Evolutionary conservation across 805 yeast species (phyloP).

Genomic region (Candida ponderosae): DNA sequence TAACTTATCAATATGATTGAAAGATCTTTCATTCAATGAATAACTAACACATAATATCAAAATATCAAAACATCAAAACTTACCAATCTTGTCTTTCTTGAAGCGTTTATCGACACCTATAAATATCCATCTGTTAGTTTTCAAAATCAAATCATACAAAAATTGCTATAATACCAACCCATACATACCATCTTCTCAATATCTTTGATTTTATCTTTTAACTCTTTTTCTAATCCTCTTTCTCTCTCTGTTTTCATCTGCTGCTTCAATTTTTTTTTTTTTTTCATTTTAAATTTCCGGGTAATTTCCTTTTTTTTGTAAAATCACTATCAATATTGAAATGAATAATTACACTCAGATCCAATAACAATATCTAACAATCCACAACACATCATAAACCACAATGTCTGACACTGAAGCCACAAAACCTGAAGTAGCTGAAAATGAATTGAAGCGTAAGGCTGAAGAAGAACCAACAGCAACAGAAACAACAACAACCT

Average conservation of each 20-base stretch:
- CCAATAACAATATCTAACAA: too few relatives aligned
- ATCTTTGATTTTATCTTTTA: too few relatives aligned
- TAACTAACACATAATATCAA: too few relatives aligned
- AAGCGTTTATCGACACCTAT: constrained; percentile 15
- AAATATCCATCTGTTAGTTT: not conserved
- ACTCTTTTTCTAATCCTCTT: too few relatives aligned
- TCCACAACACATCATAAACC: not conserved
- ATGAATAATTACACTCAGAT: not conserved
- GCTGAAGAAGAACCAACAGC: constrained; percentile 1
- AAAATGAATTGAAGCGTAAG: constrained; percentile 1
- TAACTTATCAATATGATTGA: too few relatives aligned
- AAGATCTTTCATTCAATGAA: too few relatives aligned
- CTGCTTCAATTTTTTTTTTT: constrained; percentile 10
- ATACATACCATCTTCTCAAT: too few relatives aligned
- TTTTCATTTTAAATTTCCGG: not conserved
- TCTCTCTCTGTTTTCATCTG: too few relatives aligned
- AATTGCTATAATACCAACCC: too few relatives aligned
- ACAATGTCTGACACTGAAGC: constrained; percentile 21
- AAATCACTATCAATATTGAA: not conserved
- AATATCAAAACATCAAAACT: too few relatives aligned
- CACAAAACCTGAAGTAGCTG: constrained; percentile 8
- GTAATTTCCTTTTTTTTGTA: not conserved
- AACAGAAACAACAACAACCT: constrained; percentile 4
- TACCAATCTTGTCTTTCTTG: constrained; percentile 39
- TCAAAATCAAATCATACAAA: not conserved